A percentile compares a stretch with the other conserved stretches of the same genome.
phyloP scores from a whole-genome alignment of 768 basidiomycete species.

The Trichaptum fuscoviolaceum region DNA sequence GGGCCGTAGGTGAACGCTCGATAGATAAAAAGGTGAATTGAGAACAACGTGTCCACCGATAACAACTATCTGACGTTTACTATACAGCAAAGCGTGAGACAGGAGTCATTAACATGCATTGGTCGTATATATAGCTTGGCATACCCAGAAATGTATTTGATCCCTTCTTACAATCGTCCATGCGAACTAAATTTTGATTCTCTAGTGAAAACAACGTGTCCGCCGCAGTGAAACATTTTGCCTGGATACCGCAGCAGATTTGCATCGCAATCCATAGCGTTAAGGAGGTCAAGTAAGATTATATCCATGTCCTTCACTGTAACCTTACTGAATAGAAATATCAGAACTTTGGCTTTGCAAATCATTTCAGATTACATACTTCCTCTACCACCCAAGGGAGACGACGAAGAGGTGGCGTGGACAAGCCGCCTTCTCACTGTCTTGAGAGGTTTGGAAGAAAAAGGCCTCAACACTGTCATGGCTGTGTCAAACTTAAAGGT shows the following conservation, averaged over 20 bases:
- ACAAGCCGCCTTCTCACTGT: constrained; percentile 74
- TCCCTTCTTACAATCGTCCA: background rate
- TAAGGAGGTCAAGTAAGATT: constrained; percentile 52
- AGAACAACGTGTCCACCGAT: background rate
- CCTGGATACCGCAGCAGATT: constrained; percentile 86
- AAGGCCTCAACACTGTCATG: constrained; percentile 51
- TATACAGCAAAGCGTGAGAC: constrained; percentile 27
- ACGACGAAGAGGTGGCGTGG: constrained; percentile 71
- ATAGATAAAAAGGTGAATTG: constrained; percentile 76
- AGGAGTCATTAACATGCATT: constrained; percentile 70
- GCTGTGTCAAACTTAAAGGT: constrained; percentile 58
- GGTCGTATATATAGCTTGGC: constrained; percentile 78
- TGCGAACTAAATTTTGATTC: constrained; percentile 7
- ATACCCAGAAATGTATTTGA: constrained; percentile 81
- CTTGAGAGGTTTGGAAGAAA: constrained; percentile 61
- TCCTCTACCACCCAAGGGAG: constrained; percentile 61
- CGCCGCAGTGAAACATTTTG: constrained; percentile 71
- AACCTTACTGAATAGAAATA: background rate
- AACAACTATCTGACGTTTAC: background rate
- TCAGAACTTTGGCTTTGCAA: constrained; percentile 58
- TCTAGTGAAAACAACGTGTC: constrained; percentile 74
- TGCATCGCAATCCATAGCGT: constrained; percentile 49
- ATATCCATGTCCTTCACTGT: background rate
- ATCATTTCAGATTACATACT: constrained; percentile 72
- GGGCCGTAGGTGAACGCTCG: constrained; percentile 61